Percentiles rank a stretch among this genome's conserved stretches.
Evolutionary conservation across 306 rosid species (phyloP).

Genomic region (Pyrus pyrifolia): DNA sequence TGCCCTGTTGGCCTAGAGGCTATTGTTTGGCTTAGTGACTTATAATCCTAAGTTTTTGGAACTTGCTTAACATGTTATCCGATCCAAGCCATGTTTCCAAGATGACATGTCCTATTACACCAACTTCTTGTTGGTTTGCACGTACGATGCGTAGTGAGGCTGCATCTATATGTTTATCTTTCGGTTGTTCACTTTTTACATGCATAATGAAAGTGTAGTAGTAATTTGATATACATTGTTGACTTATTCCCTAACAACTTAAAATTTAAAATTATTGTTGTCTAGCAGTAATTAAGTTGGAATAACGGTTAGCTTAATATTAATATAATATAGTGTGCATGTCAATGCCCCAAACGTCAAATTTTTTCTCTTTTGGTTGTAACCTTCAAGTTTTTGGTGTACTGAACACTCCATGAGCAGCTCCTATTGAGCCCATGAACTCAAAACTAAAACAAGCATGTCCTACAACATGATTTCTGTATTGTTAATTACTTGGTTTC

Average conservation of each 20-base stretch:
- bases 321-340: not conserved
- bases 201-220: not conserved
- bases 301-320: too few relatives aligned
- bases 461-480: not conserved
- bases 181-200: not conserved
- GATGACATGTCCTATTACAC: not conserved
- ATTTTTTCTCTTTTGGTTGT: not conserved
- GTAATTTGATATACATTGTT: not conserved
- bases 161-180: not conserved
- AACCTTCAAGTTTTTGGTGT: not conserved
- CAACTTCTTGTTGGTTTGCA: not conserved
- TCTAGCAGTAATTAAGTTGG: not conserved
- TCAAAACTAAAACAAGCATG: not conserved
- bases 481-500: not conserved
- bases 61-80: too few relatives aligned
- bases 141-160: not conserved
- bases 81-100: not conserved
- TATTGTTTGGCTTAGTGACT: not conserved
- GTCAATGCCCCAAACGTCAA: not conserved
- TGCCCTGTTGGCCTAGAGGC: not conserved
- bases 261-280: not conserved
- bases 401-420: not conserved
- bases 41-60: too few relatives aligned
- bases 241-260: not conserved
- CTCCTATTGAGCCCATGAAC: not conserved